Base-by-base conservation (phyloP, 257 asterid genomes). In the Ilex asprella region DNA sequence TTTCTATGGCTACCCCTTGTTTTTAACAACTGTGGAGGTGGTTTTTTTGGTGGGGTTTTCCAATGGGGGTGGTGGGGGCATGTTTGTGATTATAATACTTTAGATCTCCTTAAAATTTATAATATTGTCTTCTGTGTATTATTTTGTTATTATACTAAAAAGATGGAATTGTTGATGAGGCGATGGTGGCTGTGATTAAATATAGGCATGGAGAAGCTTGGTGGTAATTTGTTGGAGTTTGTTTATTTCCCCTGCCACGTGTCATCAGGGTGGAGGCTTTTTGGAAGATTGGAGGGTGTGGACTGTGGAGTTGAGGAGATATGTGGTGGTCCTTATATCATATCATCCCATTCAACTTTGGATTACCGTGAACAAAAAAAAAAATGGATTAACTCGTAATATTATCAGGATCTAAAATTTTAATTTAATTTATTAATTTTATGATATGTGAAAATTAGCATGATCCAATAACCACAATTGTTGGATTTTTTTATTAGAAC, bases 121-220 rank as follows among this genome's bases (percentile, higher is more conserved):
- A 21, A 21, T 21, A 21, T 21, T 21, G 0, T 21, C 27, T 21
- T 21, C 27, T 21, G 1, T 0, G 27, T 21, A 21, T 21, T 21
- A 21, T 21, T 21, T 21, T 0, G 27, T 21, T 21, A 21, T 21
- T 21, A 21, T 21, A 21, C 27, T 21, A n/a, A 51, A 39, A 14
- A 46, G 66, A 59, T 64, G 67, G 65, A 61, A 61, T 68, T 50
- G 70, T 68, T 60, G 78, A 58, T 75, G 77, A 65, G 77, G 65
- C 58, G 70, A 73, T 67, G 76, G 50, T 10, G 56, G 71, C 71
- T 60, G 82, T 63, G 83, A 81, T 81, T 81, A 75, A 78, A 59
- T 62, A 65, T 56, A 56, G 79, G 39, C 1, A 76, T 76, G 86
- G 82, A 71, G 77, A 65, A 71, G 64, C 66, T 73, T 77, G 86